Evolutionary conservation across 129 eudicot genomes (phyloP).

Genomic region (Chrysanthemum makinoi): DNA sequence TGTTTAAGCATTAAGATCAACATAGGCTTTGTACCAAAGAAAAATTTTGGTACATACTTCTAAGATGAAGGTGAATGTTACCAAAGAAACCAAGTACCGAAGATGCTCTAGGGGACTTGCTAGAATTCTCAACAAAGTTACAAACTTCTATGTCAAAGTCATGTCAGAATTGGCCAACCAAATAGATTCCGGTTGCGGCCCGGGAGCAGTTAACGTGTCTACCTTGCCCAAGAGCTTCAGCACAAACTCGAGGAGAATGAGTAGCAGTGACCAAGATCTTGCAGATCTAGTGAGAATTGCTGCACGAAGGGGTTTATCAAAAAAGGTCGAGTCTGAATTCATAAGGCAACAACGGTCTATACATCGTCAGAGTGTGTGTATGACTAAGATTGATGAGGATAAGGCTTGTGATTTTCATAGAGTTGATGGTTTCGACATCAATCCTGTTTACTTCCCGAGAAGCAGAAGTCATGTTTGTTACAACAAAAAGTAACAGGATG

Average conservation of each 20-base stretch:
- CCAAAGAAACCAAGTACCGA: conserved; percentile 13
- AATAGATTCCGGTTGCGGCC: conserved; percentile 31
- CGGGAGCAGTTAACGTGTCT: conserved; percentile 29
- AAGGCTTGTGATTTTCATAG: conserved; percentile 29
- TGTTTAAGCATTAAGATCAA: background rate
- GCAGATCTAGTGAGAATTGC: conserved; percentile 39
- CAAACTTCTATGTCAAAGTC: conserved; percentile 40
- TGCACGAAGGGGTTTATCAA: conserved; percentile 24
- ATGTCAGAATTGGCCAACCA: conserved; percentile 33
- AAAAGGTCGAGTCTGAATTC: conserved; percentile 31
- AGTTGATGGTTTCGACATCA: background rate
- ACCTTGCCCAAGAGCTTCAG: conserved; percentile 47
- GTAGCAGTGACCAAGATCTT: conserved; percentile 32
- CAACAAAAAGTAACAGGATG: background rate
- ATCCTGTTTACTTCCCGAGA: background rate
- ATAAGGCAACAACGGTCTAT: conserved; percentile 1
- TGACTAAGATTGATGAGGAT: conserved; percentile 50
- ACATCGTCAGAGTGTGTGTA: conserved; percentile 32
- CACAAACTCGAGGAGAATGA: conserved; percentile 15
- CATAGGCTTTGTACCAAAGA: conserved; percentile 3
- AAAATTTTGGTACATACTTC: background rate
- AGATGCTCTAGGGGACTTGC: conserved; percentile 23
- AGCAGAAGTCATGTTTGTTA: conserved; percentile 25
- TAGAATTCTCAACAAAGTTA: conserved; percentile 29
- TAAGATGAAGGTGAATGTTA: conserved; percentile 22